phyloP scores from a whole-genome alignment of 768 basidiomycete species.

The Lactifluus pinguis region DNA sequence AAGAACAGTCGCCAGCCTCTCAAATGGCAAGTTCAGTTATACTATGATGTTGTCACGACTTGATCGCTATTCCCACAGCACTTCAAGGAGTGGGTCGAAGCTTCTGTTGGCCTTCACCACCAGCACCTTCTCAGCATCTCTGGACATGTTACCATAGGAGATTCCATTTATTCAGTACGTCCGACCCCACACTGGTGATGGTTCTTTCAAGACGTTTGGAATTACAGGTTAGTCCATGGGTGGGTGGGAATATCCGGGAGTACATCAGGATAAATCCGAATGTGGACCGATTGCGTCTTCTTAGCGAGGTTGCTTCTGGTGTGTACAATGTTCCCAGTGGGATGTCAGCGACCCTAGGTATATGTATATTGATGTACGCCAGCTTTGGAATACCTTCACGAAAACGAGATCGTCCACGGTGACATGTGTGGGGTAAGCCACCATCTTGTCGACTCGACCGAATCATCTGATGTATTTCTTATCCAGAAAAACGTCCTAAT shows the following conservation, averaged over 20 bases:
- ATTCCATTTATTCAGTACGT: slow-evolving; percentile 15
- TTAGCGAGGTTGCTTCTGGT: slow-evolving; percentile 33
- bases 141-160: slow-evolving; percentile 30
- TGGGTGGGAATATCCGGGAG: slow-evolving; percentile 32
- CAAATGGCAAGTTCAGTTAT: slow-evolving; percentile 1
- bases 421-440: slow-evolving; percentile 21
- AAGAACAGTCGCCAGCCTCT: slow-evolving; percentile 2
- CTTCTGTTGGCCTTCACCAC: slow-evolving; percentile 36
- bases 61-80: slow-evolving; percentile 23
- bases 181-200: too few species aligned
- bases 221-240: slow-evolving; percentile 37
- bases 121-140: slow-evolving; percentile 31
- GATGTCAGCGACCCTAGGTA: background rate
- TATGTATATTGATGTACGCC: background rate
- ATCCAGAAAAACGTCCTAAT: slow-evolving; percentile 39
- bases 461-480: background rate
- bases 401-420: slow-evolving; percentile 16
- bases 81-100: slow-evolving; percentile 35
- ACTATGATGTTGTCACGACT: background rate
- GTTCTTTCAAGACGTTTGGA: background rate
- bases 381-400: slow-evolving; percentile 16
- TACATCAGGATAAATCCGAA: slow-evolving; percentile 29
- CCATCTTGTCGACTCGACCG: background rate
- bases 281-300: slow-evolving; percentile 31
- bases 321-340: slow-evolving; percentile 1